These are phyloP conservation scores for Nymphaea colorata DNA, from an alignment of 164 flowering plant species.

Conservation along the genomic window DNA sequence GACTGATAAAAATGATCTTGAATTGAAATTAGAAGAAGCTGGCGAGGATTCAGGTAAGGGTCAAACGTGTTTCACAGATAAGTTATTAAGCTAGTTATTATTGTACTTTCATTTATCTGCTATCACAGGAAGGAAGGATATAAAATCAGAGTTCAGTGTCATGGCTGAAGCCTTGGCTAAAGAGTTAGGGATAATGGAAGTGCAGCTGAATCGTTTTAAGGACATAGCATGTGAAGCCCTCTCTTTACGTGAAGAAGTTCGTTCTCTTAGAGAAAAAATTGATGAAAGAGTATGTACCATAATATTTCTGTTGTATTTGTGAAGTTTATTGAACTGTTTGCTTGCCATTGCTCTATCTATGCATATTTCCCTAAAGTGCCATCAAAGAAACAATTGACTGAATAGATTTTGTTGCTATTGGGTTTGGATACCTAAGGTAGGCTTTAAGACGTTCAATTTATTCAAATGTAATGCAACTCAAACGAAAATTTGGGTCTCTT, in stretches of 20 bases:
- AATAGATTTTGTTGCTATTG: too few species aligned
- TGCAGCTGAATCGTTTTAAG: conserved; percentile 76
- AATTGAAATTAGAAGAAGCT: conserved; percentile 79
- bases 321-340: background rate
- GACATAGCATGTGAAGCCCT: conserved; percentile 65
- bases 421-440: too few species aligned
- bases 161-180: conserved; percentile 88
- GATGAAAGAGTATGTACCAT: conserved; percentile 41
- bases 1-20: conserved; percentile 69
- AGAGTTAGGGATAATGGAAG: conserved; percentile 89
- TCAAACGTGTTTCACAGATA: background rate
- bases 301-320: background rate
- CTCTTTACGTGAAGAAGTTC: conserved; percentile 53
- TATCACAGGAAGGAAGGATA: conserved; percentile 67
- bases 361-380: too few species aligned
- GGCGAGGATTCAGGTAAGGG: conserved; percentile 70
- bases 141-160: conserved; percentile 71
- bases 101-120: conserved; percentile 1
- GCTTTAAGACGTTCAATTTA: too few species aligned
- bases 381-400: too few species aligned
- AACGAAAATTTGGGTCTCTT: too few species aligned
- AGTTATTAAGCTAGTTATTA: conserved; percentile 1
- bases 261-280: conserved; percentile 37
- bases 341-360: background rate
- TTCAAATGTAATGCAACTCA: too few species aligned